Percentiles rank a stretch among this genome's conserved stretches.
Evolutionary conservation across 192 early-diverging fungal species (phyloP).

Genomic region (Physocladia obscura): DNA sequence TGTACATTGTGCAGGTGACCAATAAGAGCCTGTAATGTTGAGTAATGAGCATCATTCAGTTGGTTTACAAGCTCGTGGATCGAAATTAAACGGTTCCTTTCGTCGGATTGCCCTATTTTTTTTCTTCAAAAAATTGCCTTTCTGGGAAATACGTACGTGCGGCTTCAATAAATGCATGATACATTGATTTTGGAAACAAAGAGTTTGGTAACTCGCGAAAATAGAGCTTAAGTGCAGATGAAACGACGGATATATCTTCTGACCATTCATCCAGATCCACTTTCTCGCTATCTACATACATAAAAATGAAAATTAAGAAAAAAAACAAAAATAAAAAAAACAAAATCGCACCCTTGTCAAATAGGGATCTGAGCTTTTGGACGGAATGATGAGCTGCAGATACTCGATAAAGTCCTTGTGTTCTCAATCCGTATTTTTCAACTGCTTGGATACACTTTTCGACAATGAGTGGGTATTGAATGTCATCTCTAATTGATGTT

Average conservation of each 20-base stretch:
- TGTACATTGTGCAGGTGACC: slow-evolving; percentile 80
- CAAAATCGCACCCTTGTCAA: slow-evolving; percentile 65
- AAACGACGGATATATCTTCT: slow-evolving; percentile 79
- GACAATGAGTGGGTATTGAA: slow-evolving; percentile 76
- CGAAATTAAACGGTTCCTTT: slow-evolving; percentile 55
- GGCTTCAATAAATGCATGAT: slow-evolving; percentile 68
- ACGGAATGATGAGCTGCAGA: slow-evolving; percentile 79
- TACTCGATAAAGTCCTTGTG: slow-evolving; percentile 85
- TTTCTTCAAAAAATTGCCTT: neutral
- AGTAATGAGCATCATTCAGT: slow-evolving; percentile 79
- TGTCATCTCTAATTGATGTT: slow-evolving; percentile 64
- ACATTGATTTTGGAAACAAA: slow-evolving; percentile 69
- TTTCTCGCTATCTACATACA: slow-evolving; percentile 52
- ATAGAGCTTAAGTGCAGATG: slow-evolving; percentile 88
- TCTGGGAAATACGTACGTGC: slow-evolving; percentile 64
- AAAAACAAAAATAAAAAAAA: neutral
- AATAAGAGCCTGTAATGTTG: slow-evolving; percentile 77
- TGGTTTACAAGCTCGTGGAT: slow-evolving; percentile 74
- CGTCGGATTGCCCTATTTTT: slow-evolving; percentile 61
- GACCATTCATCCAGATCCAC: slow-evolving; percentile 65
- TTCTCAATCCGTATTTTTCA: slow-evolving; percentile 61
- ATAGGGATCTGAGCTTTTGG: slow-evolving; percentile 65
- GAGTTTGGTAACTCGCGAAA: slow-evolving; percentile 93
- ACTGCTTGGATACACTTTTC: slow-evolving; percentile 78
- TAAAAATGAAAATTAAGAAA: neutral